Evolutionary conservation across 2,329 filamentous ascomycete species (phyloP).

Genomic region (Grosmannia penicillata): DNA sequence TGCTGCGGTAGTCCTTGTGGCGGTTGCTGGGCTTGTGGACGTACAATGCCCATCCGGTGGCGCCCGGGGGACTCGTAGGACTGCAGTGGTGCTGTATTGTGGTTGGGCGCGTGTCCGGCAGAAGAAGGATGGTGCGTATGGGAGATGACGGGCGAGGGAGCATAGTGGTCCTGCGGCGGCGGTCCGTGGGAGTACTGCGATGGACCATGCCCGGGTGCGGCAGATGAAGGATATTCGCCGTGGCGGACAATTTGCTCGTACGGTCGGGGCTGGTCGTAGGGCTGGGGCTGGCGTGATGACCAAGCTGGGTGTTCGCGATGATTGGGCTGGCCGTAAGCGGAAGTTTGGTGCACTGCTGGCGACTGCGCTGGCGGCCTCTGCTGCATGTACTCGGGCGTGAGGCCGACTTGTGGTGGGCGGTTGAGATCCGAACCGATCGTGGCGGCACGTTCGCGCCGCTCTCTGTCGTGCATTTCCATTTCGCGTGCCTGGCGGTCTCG

Average conservation of each 20-base stretch:
- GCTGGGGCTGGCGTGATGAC: conserved; percentile 20
- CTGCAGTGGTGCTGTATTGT: conserved; percentile 13
- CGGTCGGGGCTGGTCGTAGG: conserved; percentile 27
- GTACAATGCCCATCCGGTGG: conserved; percentile 23
- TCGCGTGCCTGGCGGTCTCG: conserved; percentile 16
- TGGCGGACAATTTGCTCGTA: conserved; percentile 27
- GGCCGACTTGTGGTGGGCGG: conserved; percentile 26
- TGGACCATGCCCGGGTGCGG: conserved; percentile 18
- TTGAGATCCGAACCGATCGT: conserved; percentile 7
- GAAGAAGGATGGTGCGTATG: conserved; percentile 16
- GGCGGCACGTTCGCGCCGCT: conserved; percentile 24
- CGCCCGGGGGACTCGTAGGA: conserved; percentile 37
- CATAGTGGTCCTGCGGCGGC: conserved; percentile 24
- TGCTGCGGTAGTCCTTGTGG: not conserved
- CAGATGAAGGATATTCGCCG: conserved; percentile 30
- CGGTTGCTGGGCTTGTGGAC: conserved; percentile 4
- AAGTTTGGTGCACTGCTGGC: conserved; percentile 11
- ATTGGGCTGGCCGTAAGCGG: conserved; percentile 29
- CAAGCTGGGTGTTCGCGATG: conserved; percentile 23
- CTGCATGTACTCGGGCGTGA: conserved; percentile 26
- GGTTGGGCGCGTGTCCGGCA: conserved; percentile 15
- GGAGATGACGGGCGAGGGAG: conserved; percentile 15
- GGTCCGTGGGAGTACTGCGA: conserved; percentile 20
- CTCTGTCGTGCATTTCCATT: conserved; percentile 15
- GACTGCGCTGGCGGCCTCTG: conserved; percentile 12